Conservation (phyloP, 2,329 filamentous ascomycete genomes). For the Parastagonospora avenae region DNA sequence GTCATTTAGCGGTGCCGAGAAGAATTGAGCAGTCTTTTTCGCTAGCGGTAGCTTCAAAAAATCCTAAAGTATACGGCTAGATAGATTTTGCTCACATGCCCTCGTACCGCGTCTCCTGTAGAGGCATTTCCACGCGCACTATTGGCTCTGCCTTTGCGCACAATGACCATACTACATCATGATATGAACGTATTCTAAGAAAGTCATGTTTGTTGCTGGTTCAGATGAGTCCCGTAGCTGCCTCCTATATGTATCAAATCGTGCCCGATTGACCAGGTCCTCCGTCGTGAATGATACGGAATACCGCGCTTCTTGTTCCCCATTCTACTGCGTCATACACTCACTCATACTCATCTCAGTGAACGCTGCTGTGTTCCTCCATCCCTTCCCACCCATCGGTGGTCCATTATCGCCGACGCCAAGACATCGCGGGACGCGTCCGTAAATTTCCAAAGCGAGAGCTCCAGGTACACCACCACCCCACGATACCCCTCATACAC, state of each 20-base stretch:
- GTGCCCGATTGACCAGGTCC: no score
- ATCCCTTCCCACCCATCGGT: neutral
- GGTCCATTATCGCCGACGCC: constrained; percentile 2
- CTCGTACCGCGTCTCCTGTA: constrained; percentile 1
- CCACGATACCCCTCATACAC: constrained; percentile 38
- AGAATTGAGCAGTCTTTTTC: constrained; percentile 83
- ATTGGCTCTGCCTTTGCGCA: neutral
- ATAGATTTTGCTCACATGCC: constrained; percentile 89
- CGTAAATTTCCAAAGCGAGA: constrained; percentile 7
- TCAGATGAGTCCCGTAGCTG: no score
- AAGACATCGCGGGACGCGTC: constrained; percentile 34
- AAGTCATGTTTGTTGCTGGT: no score
- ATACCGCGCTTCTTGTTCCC: neutral
- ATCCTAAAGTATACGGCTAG: constrained; percentile 86
- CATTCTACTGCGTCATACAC: neutral
- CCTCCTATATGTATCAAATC: no score
- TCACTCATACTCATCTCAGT: neutral
- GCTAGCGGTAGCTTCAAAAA: constrained; percentile 89
- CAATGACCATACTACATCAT: neutral
- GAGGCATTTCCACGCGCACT: neutral
- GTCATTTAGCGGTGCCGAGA: constrained; percentile 95
- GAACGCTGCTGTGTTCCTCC: neutral
- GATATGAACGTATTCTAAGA: no score
- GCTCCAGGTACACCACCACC: constrained; percentile 32
- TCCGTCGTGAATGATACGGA: no score